Base-by-base conservation (phyloP, 192 early-diverging fungal genomes). In the Coemansia sp. region DNA sequence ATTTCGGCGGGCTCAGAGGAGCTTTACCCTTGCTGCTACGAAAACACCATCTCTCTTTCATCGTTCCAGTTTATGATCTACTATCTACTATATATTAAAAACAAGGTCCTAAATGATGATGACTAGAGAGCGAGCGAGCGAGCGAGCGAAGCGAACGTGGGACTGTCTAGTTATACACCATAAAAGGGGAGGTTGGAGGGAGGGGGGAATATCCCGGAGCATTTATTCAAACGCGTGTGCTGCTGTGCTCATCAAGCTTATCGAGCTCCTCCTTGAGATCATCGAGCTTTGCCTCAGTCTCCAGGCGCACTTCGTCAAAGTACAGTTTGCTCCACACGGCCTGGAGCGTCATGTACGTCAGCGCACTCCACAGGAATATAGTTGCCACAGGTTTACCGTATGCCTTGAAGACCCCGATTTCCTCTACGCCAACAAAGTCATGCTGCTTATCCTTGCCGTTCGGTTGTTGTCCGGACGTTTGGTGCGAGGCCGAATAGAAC, bases 241-340 rank as follows among this genome's bases (percentile, higher is more conserved):
- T 43, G 6, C 41, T 45, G 42, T 25, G 11, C 38, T 40, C 11
- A 8, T 65, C 50, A n/a, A 71, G 35, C 63, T 43, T 52, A 4
- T 35, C 59, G 13, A 73, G 32, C 67, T 79, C 76, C 6, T 46
- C 57, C 13, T 63, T 54, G 6, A 79, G 63, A 8, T 42, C 52
- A 46, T 79, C 76, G 23, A 80, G 71, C 63, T 65, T 74, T 7
- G 71, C 63, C 43, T 80, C 77, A 9, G 77, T 80, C 48, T 80
- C 77, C 7, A 80, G 60, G 33, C 69, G 57, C 19, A 80, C 46
- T 40, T 75, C 73, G 38, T 80, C 77, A 48, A 68, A 75, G 40
- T 80, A 68, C 32, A 80, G 72, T 49, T 70, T 75, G 62, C 62
- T 75, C 77, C 77, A 80, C 3, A 75, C 49, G 0, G 77, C 77